Evolutionary conservation across 1,139 yeast genomes (phyloP).

Genomic region (Hemisphaericaspora xylanilytica): DNA sequence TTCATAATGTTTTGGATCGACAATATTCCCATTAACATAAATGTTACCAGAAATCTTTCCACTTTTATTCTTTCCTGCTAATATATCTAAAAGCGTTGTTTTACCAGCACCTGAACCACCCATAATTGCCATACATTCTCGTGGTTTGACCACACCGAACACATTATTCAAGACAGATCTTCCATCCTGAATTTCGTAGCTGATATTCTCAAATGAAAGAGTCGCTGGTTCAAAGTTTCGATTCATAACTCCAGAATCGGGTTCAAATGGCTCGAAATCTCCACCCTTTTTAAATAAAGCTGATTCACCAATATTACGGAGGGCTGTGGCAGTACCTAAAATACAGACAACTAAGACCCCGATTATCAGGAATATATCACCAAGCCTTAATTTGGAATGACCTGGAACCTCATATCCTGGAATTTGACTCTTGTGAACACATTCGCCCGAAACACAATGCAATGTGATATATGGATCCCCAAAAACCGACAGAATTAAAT

Average conservation of each 20-base stretch:
- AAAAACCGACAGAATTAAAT: conserved; percentile 80
- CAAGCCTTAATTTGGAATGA: conserved; percentile 46
- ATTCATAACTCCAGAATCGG: conserved; percentile 42
- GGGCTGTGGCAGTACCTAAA: conserved; percentile 37
- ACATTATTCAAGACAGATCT: conserved; percentile 54
- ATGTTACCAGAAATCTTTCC: conserved; percentile 68
- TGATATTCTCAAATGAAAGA: conserved; percentile 69
- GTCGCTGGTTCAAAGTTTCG: conserved; percentile 71
- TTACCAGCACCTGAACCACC: conserved; percentile 99
- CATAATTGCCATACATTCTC: conserved; percentile 92
- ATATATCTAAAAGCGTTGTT: conserved; percentile 84
- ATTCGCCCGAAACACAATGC: conserved; percentile 81
- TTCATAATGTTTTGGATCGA: conserved; percentile 45
- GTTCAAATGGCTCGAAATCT: conserved; percentile 25
- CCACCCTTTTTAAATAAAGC: conserved; percentile 53
- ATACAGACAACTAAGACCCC: conserved; percentile 47
- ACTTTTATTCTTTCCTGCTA: conserved; percentile 82
- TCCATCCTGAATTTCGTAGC: conserved; percentile 57
- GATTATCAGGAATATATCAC: conserved; percentile 49
- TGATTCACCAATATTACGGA: conserved; percentile 57
- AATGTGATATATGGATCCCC: conserved; percentile 89
- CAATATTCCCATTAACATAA: conserved; percentile 66
- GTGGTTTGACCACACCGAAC: conserved; percentile 77
- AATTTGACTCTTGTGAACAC: conserved; percentile 85
- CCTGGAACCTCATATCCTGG: conserved; percentile 85